Base-by-base conservation (phyloP, 2,329 filamentous ascomycete genomes). In the Talaromyces piceae region DNA sequence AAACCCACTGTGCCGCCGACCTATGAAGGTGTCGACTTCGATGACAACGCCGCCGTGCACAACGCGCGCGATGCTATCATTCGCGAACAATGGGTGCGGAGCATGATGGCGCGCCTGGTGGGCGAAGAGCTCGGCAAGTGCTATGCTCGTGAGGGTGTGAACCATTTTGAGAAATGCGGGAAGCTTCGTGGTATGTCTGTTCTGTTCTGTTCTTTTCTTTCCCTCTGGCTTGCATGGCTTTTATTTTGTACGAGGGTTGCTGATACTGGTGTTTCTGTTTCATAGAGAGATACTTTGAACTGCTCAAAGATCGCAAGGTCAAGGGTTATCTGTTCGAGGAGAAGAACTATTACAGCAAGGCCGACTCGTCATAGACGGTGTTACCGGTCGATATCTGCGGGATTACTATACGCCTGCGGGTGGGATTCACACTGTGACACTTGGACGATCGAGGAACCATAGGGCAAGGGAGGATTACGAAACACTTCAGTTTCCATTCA, bases 141-240 rank as follows among this genome's bases (percentile, higher is more conserved):
- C 70, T 85, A 85, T 69, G 71, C 74, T 58, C 71, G 76, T 53
- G 81, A 85, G 69, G 82, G 82, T 7, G 80, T 83, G 49, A 84
- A 84, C 63, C 82, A 85, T 67, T 66, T 85, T 61, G 81, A 84
- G 75, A 84, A 84, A 69, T 85, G 82, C 64, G 81, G 80, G 59
- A 74, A 76, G 63, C 69, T 84, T 70, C 76, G 82, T 78, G 82
- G 82, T 84, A 67, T 64, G 77, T 69, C 45, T 52, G 27, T 3
- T 16, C 7, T 18, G n/a, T 33, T 16, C 18, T 33, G 5, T 4
- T 33, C 18, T 6, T 33, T 33, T 3, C 13, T 33, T 33, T 33
- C 5, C 1, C 11, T 16, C 12, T 50, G 23, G 7, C 3, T 20
- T 41, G 3, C 13, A 13, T 23, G 18, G 18, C 18, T 18, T 5